A percentile compares a stretch with the other conserved stretches of the same genome.
These are phyloP conservation scores for Rhizopus delemar DNA, from an alignment of 371 early-diverging fungal species.

Conservation along the genomic window DNA sequence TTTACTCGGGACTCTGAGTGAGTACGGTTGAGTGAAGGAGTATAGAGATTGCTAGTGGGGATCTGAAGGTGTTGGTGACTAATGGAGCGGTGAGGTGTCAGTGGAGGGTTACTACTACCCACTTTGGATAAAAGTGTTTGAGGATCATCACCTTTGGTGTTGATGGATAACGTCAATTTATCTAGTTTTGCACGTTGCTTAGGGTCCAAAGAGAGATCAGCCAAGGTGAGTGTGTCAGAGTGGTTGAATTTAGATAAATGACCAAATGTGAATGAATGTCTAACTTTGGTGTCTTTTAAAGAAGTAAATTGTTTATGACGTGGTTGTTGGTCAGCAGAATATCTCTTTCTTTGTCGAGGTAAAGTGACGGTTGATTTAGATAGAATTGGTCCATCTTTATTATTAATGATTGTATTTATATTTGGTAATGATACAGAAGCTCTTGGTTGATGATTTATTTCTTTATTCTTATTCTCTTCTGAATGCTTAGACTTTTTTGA, in stretches of 20 bases:
- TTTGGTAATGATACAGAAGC: slow-evolving; percentile 47
- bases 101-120: slow-evolving; percentile 6
- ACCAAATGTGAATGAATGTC: slow-evolving; percentile 35
- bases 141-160: slow-evolving; percentile 6
- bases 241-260: slow-evolving; percentile 16
- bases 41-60: neutral
- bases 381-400: slow-evolving; percentile 5
- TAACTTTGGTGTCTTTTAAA: slow-evolving; percentile 8
- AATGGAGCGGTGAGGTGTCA: slow-evolving; percentile 34
- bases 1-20: slow-evolving; percentile 23
- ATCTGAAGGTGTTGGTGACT: slow-evolving; percentile 33
- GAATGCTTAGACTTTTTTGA: slow-evolving; percentile 23
- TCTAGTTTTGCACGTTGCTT: slow-evolving; percentile 18
- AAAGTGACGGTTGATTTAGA: slow-evolving; percentile 4
- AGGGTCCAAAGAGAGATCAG: slow-evolving; percentile 13
- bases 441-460: slow-evolving; percentile 28
- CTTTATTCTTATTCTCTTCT: slow-evolving; percentile 7
- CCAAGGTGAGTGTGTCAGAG: slow-evolving; percentile 3
- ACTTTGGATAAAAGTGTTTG: slow-evolving; percentile 12
- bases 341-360: slow-evolving; percentile 19
- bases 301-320: slow-evolving; percentile 11
- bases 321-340: slow-evolving; percentile 28
- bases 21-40: slow-evolving; percentile 15
- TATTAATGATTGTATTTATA: slow-evolving; percentile 8
- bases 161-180: slow-evolving; percentile 4